Base-by-base conservation (phyloP, 306 rosid genomes). In the cucumber (Cucumis sativus) region DNA sequence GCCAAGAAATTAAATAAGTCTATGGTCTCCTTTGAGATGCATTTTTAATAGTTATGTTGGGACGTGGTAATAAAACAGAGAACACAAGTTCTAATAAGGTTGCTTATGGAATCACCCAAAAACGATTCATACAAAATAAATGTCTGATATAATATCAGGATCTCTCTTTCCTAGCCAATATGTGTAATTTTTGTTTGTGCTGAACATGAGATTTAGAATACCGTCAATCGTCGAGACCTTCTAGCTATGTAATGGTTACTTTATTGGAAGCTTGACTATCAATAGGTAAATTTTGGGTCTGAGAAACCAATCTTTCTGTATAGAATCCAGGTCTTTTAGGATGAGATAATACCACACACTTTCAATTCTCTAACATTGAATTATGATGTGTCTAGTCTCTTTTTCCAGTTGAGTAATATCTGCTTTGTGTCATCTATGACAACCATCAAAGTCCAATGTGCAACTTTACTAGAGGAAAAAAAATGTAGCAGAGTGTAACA, bases 321-420 rank as follows among this genome's bases (percentile, higher is more conserved):
- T 72, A 82, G 30, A 82, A 82, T 13, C 85, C 85, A n/a, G 85
- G 85, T 56, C 13, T 52, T 43, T 66, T 23, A 18, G 85, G 85
- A 28, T 41, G 54, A 16, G 85, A 79, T 52, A 82, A 30, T 37
- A 30, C 4, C 64, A 52, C 57, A 52, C 57, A 56, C 69, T 77
- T 45, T 81, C 85, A 57, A 23, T 40, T 64, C 18, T 79, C 81
- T 58, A 84, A 77, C 81, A 79, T 79, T n/a, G 54, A 56, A 79
- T 79, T 57, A 87, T 76, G 49, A 87, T 87, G 73, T 83, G 73
- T 83, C 84, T 30, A 74, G 37, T 77, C 91, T 81, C 78, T 70
- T 79, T 79, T 85, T 72, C 88, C 91, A 87, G 55, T 68, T 75
- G 10, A 87, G 86, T 17, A 43, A 30, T 15, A 33, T 11, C 12